Base-by-base conservation (phyloP, 129 eudicot species). In the Artemisia tridentata region DNA sequence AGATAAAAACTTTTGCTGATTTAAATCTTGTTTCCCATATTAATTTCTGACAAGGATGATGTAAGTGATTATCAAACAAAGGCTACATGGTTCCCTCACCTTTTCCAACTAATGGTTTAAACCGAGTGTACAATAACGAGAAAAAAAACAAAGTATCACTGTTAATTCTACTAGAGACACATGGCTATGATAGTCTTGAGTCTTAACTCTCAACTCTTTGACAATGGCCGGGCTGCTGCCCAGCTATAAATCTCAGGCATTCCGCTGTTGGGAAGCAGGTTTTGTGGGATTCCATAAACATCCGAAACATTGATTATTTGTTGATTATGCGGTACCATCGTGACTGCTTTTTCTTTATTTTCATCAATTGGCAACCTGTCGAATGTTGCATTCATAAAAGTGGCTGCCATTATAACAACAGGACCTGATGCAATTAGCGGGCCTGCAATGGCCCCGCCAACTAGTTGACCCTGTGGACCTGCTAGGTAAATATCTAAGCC, bases 51-150 rank as follows among this genome's bases (percentile, higher is more conserved):
- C 48, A 41, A 85, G 68, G 96, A 83, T 75, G 95, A 85, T 27
- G 83, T 69, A 38, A 78, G 68, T 56, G 60, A 75, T 34, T 90
- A 63, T 69, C 91, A 82, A 43, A 65, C 65, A 71, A 87, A 87
- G 74, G 97, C 93, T 2, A 85, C 91, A n/a, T 93, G 97, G 99
- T 84, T 79, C 7, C 88, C 87, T 15, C 78, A 82, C 52, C 81
- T 82, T 56, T 86, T 85, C 59, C 77, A 96, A 25, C 89, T 93
- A 17, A 87, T 95, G 53, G 97, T 93, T 25, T 62, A 77, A 11
- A 84, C 78, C 79, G 84, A n/a, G 99, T 89, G 80, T 93, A 93
- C 73, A 93, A 85, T 50, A 79, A 78, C 2, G 99, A 93, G 76
- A 93, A 85, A 68, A 77, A 84, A 59, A 27, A 27, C 99, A 90